Conservation (phyloP, 768 basidiomycete genomes). For the Agrocybe praecox region DNA sequence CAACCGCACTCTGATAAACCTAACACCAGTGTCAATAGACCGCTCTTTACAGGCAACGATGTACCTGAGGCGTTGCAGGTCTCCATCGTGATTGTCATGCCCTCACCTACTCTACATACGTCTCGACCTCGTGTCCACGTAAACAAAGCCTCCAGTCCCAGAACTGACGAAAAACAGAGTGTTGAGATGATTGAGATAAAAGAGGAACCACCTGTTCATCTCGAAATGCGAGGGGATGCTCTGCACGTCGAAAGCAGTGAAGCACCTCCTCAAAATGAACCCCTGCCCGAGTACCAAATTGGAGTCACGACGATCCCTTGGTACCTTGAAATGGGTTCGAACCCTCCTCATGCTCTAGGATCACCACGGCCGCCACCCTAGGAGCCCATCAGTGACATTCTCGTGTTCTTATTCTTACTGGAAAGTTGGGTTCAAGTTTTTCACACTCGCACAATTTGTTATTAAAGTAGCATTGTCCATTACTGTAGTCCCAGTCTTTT, state of each 20-base stretch:
- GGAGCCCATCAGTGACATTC: no score
- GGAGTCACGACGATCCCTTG: slow-evolving; percentile 43
- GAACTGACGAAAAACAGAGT: neutral
- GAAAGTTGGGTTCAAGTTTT: no score
- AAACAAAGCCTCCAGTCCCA: neutral
- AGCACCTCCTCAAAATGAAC: neutral
- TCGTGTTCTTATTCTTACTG: no score
- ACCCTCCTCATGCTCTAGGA: neutral
- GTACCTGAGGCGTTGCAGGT: slow-evolving; percentile 30
- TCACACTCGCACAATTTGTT: no score
- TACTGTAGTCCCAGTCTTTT: no score
- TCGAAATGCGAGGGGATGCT: neutral
- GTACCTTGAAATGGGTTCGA: slow-evolving; percentile 15
- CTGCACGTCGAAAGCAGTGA: neutral
- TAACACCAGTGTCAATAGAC: neutral
- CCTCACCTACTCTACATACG: slow-evolving; percentile 20
- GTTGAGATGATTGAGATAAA: neutral
- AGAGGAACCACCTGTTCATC: neutral
- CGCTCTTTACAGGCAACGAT: neutral
- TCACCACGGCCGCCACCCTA: no score
- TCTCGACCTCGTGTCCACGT: neutral
- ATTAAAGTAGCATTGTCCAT: no score
- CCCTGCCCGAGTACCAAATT: slow-evolving; percentile 41
- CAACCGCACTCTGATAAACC: neutral
- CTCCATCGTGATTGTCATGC: slow-evolving; percentile 51